Percentiles rank a stretch among this genome's conserved stretches.
Evolutionary conservation across 768 basidiomycete genomes (phyloP).

Genomic region (Galerina sulciceps): DNA sequence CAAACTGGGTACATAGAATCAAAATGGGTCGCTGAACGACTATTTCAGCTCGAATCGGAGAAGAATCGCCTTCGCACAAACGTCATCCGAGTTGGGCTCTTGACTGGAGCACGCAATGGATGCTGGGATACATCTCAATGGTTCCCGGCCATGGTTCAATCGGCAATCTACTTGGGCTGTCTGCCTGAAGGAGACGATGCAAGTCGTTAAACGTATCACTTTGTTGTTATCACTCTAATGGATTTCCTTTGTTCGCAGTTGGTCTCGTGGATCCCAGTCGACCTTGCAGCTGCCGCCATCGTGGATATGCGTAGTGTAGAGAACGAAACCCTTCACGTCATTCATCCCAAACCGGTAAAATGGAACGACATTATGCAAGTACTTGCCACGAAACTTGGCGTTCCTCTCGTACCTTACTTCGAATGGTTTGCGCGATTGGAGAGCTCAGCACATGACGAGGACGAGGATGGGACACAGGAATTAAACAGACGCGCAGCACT

Average conservation of each 20-base stretch:
- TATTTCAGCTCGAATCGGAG: conserved; percentile 33
- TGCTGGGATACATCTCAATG: conserved; percentile 43
- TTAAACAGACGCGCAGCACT: conserved; percentile 15
- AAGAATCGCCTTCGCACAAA: conserved; percentile 28
- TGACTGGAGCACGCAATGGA: conserved; percentile 38
- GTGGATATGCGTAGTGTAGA: conserved; percentile 26
- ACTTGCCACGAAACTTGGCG: conserved; percentile 20
- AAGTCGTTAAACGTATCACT: conserved; percentile 4
- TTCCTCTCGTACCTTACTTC: conserved; percentile 32
- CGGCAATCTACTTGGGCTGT: conserved; percentile 26
- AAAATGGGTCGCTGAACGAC: conserved; percentile 47
- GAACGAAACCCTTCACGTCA: conserved; percentile 24
- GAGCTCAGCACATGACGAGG: conserved; percentile 8
- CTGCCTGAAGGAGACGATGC: conserved; percentile 34
- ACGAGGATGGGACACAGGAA: conserved; percentile 3
- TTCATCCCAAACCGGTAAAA: conserved; percentile 33
- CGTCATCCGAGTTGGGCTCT: conserved; percentile 42
- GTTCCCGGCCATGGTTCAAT: conserved; percentile 41
- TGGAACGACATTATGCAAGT: conserved; percentile 21
- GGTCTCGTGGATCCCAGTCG: conserved; percentile 29
- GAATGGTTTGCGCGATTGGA: conserved; percentile 35
- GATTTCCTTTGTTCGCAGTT: conserved; percentile 10
- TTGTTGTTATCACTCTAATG: not conserved
- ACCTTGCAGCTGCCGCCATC: conserved; percentile 31
- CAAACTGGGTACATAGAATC: conserved; percentile 42